phyloP scores from a whole-genome alignment of 192 early-diverging fungal genomes.

The Mortierella hygrophila region DNA sequence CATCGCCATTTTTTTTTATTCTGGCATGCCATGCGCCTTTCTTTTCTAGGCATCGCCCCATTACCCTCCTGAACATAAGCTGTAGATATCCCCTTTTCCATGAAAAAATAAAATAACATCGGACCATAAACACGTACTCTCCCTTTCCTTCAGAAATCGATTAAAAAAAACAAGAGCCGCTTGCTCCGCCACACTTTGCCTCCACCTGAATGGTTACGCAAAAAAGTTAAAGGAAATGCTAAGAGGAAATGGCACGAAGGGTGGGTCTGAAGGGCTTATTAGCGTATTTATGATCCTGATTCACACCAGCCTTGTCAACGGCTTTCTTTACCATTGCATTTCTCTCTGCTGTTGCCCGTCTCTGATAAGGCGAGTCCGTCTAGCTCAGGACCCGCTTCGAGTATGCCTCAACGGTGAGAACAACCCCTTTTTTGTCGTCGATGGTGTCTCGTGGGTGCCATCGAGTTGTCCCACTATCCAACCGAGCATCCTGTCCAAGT shows the following conservation, averaged over 20 bases:
- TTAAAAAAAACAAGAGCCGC: too few relatives aligned
- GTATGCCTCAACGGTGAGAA: background rate
- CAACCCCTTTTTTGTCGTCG: background rate
- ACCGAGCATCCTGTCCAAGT: too few relatives aligned
- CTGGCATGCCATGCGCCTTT: background rate
- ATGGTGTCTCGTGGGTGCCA: background rate
- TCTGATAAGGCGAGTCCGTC: background rate
- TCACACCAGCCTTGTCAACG: too few relatives aligned
- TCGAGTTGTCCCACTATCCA: too few relatives aligned
- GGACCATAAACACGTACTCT: background rate
- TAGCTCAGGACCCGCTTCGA: background rate
- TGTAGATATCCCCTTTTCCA: background rate
- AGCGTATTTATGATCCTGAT: too few relatives aligned
- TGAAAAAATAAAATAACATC: background rate
- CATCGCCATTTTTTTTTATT: background rate
- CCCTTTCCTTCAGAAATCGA: background rate
- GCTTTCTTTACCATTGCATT: background rate
- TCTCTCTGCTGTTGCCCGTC: background rate
- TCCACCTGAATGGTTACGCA: background rate
- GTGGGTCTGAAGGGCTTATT: background rate
- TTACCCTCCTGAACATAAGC: background rate
- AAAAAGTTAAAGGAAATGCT: background rate
- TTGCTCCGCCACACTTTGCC: background rate
- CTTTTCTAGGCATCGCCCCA: background rate
- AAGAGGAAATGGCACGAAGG: background rate